phyloP scores from a whole-genome alignment of 306 rosid species.

The Glycine tomentella region DNA sequence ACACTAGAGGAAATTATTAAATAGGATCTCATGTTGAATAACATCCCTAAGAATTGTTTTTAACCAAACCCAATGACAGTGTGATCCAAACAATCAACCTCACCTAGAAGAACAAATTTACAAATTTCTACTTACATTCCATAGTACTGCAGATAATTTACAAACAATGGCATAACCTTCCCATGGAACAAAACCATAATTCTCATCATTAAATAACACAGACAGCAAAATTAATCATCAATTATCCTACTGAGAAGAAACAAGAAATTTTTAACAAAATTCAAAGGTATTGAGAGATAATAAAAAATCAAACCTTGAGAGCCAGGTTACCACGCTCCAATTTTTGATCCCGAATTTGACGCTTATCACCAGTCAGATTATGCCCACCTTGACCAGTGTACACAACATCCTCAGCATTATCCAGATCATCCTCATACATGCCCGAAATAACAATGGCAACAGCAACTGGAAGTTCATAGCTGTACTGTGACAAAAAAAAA shows the following conservation, averaged over 20 bases:
- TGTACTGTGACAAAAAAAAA: constrained; percentile 55
- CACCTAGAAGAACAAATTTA: neutral
- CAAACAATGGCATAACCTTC: neutral
- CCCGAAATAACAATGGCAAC: constrained; percentile 94
- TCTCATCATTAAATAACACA: neutral
- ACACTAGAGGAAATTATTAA: neutral
- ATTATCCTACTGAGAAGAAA: neutral
- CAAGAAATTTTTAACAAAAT: neutral
- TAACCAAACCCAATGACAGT: neutral
- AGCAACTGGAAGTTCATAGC: constrained; percentile 72
- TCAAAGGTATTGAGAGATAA: neutral
- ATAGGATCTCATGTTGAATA: neutral
- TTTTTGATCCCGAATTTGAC: constrained; percentile 78
- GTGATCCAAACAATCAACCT: neutral
- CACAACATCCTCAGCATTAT: constrained; percentile 89
- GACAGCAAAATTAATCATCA: constrained; percentile 22
- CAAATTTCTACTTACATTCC: neutral
- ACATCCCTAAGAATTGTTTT: neutral
- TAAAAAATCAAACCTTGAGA: constrained; percentile 71
- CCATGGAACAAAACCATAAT: neutral
- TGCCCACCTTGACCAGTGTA: constrained; percentile 99
- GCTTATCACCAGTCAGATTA: constrained; percentile 82
- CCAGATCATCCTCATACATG: constrained; percentile 94
- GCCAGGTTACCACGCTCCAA: constrained; percentile 92
- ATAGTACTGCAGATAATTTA: neutral